A percentile compares a stretch with the other conserved stretches of the same genome.
phyloP scores from a whole-genome alignment of 345 rosid species.

The Citrus mangshanensis region DNA sequence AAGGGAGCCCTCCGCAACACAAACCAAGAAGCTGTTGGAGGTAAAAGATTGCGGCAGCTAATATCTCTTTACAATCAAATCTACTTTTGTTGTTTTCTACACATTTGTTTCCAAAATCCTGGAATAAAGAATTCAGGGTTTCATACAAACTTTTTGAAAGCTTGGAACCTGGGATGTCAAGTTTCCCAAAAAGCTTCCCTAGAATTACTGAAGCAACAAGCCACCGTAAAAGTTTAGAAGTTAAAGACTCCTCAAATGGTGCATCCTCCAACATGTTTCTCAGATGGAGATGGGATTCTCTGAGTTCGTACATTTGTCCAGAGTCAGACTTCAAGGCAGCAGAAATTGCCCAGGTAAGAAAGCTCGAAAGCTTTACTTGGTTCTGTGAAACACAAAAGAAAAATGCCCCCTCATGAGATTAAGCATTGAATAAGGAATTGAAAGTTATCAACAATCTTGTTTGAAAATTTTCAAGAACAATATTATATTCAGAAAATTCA shows the following conservation, averaged over 20 bases:
- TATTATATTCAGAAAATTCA: background rate
- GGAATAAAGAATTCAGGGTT: conserved; percentile 46
- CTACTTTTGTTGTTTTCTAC: conserved; percentile 22
- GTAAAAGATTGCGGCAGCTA: conserved; percentile 51
- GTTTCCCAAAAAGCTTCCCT: conserved; percentile 46
- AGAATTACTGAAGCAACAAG: conserved; percentile 69
- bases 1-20: conserved; percentile 44
- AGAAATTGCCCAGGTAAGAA: conserved; percentile 72
- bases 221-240: conserved; percentile 83
- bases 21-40: conserved; percentile 61
- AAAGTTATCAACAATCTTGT: background rate
- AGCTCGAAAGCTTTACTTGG: conserved; percentile 51
- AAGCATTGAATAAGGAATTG: background rate
- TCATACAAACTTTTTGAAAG: conserved; percentile 28
- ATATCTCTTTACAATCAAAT: conserved; percentile 30
- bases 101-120: conserved; percentile 26
- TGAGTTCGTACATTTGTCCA: conserved; percentile 17
- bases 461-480: background rate
- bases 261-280: conserved; percentile 28
- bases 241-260: conserved; percentile 49
- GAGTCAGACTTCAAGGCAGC: conserved; percentile 56
- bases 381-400: conserved; percentile 43
- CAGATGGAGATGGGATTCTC: conserved; percentile 21
- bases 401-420: background rate
- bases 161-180: conserved; percentile 21